A percentile compares a stretch with the other conserved stretches of the same genome.
phyloP scores from a whole-genome alignment of 2,329 filamentous ascomycete species.

The Dichotomopilus funicola region DNA sequence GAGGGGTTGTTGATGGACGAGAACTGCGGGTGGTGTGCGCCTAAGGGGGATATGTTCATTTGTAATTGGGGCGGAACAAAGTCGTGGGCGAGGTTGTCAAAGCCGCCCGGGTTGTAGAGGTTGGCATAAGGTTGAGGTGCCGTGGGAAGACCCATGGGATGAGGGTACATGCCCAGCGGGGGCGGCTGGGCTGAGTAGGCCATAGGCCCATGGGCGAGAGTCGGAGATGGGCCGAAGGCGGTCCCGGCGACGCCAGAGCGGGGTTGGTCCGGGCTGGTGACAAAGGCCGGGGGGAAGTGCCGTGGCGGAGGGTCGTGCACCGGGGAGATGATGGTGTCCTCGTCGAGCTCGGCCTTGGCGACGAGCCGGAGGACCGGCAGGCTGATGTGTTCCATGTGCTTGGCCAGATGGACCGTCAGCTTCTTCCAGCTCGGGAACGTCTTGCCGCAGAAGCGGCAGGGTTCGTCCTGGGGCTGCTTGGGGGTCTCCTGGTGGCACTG shows the following conservation, averaged over 20 bases:
- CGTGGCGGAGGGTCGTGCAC: slow-evolving; percentile 51
- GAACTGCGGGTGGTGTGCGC: slow-evolving; percentile 2
- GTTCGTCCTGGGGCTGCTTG: slow-evolving; percentile 63
- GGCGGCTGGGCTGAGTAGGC: slow-evolving; percentile 15
- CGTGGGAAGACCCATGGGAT: slow-evolving; percentile 4
- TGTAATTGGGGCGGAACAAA: slow-evolving; percentile 8
- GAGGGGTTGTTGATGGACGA: not conserved
- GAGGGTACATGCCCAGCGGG: slow-evolving; percentile 15
- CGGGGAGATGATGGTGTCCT: slow-evolving; percentile 62
- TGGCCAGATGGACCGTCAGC: slow-evolving; percentile 83
- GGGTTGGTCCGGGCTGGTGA: slow-evolving; percentile 27
- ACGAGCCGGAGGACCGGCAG: slow-evolving; percentile 67
- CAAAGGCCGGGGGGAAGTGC: slow-evolving; percentile 28
- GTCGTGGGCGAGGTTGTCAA: slow-evolving; percentile 13
- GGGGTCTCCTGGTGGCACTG: slow-evolving; percentile 65
- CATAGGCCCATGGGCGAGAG: slow-evolving; percentile 14
- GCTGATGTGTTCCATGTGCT: slow-evolving; percentile 90
- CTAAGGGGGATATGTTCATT: slow-evolving; percentile 10
- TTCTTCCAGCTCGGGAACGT: slow-evolving; percentile 84
- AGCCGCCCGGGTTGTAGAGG: slow-evolving; percentile 12
- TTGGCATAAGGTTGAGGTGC: slow-evolving; percentile 12
- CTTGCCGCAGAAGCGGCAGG: slow-evolving; percentile 82
- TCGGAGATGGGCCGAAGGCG: slow-evolving; percentile 19
- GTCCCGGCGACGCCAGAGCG: slow-evolving; percentile 1
- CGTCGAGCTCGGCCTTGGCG: slow-evolving; percentile 39